Base-by-base conservation (phyloP, 2,329 filamentous ascomycete species). In the Myotisia sp. region DNA sequence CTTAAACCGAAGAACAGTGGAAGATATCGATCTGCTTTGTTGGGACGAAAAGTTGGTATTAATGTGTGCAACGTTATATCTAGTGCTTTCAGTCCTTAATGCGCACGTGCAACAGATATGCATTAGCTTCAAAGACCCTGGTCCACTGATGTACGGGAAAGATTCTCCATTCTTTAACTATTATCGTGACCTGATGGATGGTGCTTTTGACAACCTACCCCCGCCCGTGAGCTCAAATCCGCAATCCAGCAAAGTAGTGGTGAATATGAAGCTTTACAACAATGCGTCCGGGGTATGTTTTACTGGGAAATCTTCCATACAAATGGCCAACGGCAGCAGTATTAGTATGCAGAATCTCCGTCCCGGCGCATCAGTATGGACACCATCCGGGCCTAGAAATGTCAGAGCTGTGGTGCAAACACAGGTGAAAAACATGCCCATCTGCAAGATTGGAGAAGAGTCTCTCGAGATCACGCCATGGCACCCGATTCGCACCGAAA, bases 61-160 rank as follows among this genome's bases (percentile, higher is more conserved):
- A 70, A 47, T 60, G 39, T 41, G 26, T 38, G 39, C 33, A 10
- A 5, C 12, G 4, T 16, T 18, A 16, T 8, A 10, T 28, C 27
- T n/a, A 41, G 39, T 76, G 4, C 65, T 65, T 0, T 70, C 67
- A 5, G 56, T 75, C 2, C 64, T 67, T 17, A 62, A 66, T 39
- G 71, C 71, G 0, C 70, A 77, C 43, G 56, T 59, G 1, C 59
- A 63, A 16, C 73, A 76, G 49, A 52, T 67, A 6, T 74, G 71
- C 55, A 74, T 73, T 47, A 68, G 66, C 0, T 76, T 75, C 62
- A 74, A 74, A 45, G 73, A 76, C 39, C 55, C 65, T 0, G 72
- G 72, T 0, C 68, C 71, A 3, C 59, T 70, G 5, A 57, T 62
- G 41, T 76, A 75, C 43, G 64, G 70, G 10, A 44, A 44, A 0